Percentiles rank a stretch among this genome's conserved stretches.
phyloP scores from a whole-genome alignment of 2,329 filamentous ascomycete genomes.

The Xylaria digitata region DNA sequence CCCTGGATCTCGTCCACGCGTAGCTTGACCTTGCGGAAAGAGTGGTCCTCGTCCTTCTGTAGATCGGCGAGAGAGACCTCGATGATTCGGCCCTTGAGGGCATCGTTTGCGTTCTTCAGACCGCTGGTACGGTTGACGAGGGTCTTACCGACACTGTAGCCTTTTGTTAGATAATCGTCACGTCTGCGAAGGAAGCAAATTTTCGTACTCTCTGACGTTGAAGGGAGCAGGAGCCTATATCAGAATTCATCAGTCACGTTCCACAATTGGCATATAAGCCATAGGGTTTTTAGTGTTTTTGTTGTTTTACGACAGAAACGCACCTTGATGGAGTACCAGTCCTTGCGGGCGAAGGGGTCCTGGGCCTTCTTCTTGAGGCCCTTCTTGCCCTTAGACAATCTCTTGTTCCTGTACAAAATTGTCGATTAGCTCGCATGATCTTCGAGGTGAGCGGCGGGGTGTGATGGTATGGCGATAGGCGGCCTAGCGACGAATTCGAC shows the following conservation, averaged over 20 bases:
- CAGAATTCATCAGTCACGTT: constrained; percentile 45
- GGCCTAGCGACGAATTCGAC: constrained; percentile 35
- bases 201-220: constrained; percentile 91
- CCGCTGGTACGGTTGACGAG: constrained; percentile 99
- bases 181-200: constrained; percentile 28
- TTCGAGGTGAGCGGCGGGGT: constrained; percentile 40
- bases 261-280: background rate
- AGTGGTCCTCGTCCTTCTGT: constrained; percentile 99
- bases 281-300: background rate
- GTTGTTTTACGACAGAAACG: constrained; percentile 41
- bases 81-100: constrained; percentile 98
- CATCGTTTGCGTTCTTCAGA: constrained; percentile 99
- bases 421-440: constrained; percentile 46
- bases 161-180: constrained; percentile 43
- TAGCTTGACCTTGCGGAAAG: constrained; percentile 99
- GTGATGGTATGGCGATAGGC: constrained; percentile 32
- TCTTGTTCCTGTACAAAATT: constrained; percentile 84
- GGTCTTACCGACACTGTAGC: constrained; percentile 94
- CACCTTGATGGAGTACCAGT: constrained; percentile 98
- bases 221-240: constrained; percentile 90
- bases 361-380: constrained; percentile 99
- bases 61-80: constrained; percentile 99
- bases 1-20: constrained; percentile 98
- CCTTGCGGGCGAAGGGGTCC: constrained; percentile 98
- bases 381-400: constrained; percentile 99